Evolutionary conservation across 1,139 yeast genomes (phyloP), one percentile per base, ranked within the genome.

Genomic region (Lodderomyces metapsilosis): DNA sequence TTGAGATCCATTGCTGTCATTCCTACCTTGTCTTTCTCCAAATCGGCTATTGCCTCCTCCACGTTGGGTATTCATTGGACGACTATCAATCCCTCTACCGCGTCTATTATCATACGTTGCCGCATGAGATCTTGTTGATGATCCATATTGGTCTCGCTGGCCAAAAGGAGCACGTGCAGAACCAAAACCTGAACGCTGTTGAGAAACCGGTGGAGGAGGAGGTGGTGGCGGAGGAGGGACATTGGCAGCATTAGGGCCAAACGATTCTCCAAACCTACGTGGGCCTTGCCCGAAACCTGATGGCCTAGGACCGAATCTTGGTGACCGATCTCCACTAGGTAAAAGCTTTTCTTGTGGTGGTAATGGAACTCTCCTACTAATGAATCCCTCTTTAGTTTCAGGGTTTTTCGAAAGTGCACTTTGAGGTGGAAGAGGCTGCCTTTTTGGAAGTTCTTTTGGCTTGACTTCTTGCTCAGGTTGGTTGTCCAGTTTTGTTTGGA

Each of bases 341-440:
- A 20, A 22, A 11, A 30, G 12, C 12, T 16, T 17, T 24, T 39
- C 36, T 36, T 52, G 58, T n/a, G 58, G 56, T 4, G 54, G 48
- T 18, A 52, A 41, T 9, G 56, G 52, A 10, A 41, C 33, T 30
- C 52, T 21, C 24, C 35, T 37, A 11, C 10, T 20, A 3, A 20
- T n/a, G 5, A 16, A 4, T 4, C 9, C 9, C 9, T 17, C 13
- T 13, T n/a, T 31, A 11, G 22, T 5, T 16, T 31, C 22, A 15
- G 40, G 8, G 12, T 23, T 22, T 13, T 36, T 27, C 2, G 17
- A 2, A 13, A 27, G 17, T 30, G 12, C 33, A 13, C 33, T 34
- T 38, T 38, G 40, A 2, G 36, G 35, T 23, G 23, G 36, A 11
- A 25, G 27, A 12, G 40, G 12, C 20, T 8, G 25, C 13, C 37